These are phyloP conservation scores for Herpetomonas muscarum DNA, from an alignment of 208 protist genomes.

Conservation along the genomic window DNA sequence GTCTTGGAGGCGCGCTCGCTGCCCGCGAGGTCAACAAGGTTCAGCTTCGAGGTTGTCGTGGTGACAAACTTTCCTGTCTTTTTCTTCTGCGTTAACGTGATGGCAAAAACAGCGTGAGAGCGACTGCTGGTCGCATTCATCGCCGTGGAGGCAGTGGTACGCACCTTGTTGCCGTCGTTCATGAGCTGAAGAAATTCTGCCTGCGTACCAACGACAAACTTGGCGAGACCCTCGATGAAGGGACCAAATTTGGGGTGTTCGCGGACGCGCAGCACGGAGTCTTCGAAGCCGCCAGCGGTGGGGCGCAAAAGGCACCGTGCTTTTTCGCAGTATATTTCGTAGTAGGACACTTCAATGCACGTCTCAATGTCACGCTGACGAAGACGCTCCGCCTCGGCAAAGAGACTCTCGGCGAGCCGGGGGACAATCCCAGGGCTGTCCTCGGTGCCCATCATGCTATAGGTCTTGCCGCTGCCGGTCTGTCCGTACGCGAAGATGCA, in stretches of 20 bases:
- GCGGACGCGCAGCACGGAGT: constrained; percentile 60
- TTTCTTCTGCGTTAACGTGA: constrained; percentile 72
- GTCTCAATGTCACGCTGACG: constrained; percentile 56
- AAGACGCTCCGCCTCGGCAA: constrained; percentile 31
- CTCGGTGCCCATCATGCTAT: constrained; percentile 70
- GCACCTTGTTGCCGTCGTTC: constrained; percentile 78
- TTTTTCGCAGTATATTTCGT: constrained; percentile 92
- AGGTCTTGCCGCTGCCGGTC: constrained; percentile 85
- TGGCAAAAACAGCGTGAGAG: constrained; percentile 88
- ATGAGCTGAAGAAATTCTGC: constrained; percentile 74
- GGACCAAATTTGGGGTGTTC: constrained; percentile 79
- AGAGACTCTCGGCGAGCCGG: constrained; percentile 57
- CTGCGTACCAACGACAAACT: constrained; percentile 61
- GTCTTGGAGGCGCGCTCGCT: constrained; percentile 84
- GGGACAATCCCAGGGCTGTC: constrained; percentile 56
- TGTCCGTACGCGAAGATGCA: constrained; percentile 90
- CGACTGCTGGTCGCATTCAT: constrained; percentile 90
- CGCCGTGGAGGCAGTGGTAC: constrained; percentile 83
- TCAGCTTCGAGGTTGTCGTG: constrained; percentile 57
- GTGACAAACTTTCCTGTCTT: constrained; percentile 35
- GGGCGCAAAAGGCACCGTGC: constrained; percentile 72
- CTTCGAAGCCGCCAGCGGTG: constrained; percentile 46
- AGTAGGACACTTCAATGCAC: constrained; percentile 74
- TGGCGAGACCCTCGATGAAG: constrained; percentile 73
- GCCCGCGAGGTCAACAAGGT: constrained; percentile 82